phyloP scores from a whole-genome alignment of 2,329 filamentous ascomycete species.

The Tetracladium maxilliforme region DNA sequence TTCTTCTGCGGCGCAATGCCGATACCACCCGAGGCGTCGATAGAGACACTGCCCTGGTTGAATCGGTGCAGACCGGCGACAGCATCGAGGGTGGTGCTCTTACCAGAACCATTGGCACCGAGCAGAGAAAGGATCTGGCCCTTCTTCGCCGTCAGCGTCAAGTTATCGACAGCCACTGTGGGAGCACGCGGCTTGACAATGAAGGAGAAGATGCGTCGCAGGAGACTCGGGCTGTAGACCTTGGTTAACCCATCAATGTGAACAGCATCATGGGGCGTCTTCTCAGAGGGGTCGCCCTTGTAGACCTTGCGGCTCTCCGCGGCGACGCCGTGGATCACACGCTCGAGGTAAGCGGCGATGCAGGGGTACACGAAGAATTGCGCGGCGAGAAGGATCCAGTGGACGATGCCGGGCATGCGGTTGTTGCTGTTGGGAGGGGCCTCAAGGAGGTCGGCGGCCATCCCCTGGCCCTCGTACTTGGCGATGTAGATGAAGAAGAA shows the following conservation, averaged over 20 bases:
- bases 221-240: slow-evolving; percentile 54
- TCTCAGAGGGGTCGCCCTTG: too few relatives aligned
- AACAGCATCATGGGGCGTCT: slow-evolving; percentile 50
- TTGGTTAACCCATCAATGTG: slow-evolving; percentile 64
- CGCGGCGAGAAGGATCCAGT: slow-evolving; percentile 64
- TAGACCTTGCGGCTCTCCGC: slow-evolving; percentile 45
- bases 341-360: slow-evolving; percentile 61
- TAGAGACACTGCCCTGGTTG: slow-evolving; percentile 60
- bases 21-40: slow-evolving; percentile 65
- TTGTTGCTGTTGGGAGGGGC: slow-evolving; percentile 52
- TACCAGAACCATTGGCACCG: slow-evolving; percentile 81
- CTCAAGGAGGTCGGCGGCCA: slow-evolving; percentile 43
- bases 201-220: too few relatives aligned
- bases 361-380: slow-evolving; percentile 70
- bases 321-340: slow-evolving; percentile 60
- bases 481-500: slow-evolving; percentile 66
- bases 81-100: slow-evolving; percentile 77
- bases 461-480: slow-evolving; percentile 52
- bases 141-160: slow-evolving; percentile 57
- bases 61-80: slow-evolving; percentile 72
- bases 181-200: too few relatives aligned
- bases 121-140: slow-evolving; percentile 79
- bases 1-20: slow-evolving; percentile 90
- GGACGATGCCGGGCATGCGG: slow-evolving; percentile 54
- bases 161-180: slow-evolving; percentile 64